Evolutionary conservation across 2,329 filamentous ascomycete species (phyloP).

Genomic region (Stagonosporopsis vannaccii): DNA sequence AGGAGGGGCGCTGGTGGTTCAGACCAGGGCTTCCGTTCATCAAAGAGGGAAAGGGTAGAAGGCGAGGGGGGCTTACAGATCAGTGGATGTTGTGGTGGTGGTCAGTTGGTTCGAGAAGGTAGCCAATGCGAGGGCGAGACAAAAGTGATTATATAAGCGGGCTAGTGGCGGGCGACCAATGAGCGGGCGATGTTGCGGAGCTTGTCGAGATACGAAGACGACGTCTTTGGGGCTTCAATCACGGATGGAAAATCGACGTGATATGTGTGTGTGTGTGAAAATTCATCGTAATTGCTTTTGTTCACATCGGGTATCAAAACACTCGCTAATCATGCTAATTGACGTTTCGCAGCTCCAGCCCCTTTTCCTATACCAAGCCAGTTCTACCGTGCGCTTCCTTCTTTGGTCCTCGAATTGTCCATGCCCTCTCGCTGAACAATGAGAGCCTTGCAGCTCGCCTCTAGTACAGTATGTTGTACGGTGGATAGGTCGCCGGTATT

Average conservation of each 20-base stretch:
- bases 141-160: not conserved
- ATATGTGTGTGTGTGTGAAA: not conserved
- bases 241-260: too few species aligned
- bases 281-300: not conserved
- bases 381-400: too few species aligned
- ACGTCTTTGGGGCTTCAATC: too few species aligned
- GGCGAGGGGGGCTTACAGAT: not conserved
- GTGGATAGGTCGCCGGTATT: too few species aligned
- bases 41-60: not conserved
- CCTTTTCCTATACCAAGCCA: too few species aligned
- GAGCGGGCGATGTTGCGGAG: not conserved
- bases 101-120: not conserved
- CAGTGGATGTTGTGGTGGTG: not conserved
- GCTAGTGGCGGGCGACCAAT: not conserved
- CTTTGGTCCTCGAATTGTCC: too few species aligned
- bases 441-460: too few species aligned
- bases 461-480: too few species aligned
- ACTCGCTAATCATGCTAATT: not conserved
- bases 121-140: not conserved
- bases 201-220: too few species aligned
- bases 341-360: not conserved
- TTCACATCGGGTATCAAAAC: constrained; percentile 13
- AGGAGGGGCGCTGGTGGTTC: constrained; percentile 15
- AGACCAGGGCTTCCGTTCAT: constrained; percentile 21
- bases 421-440: too few species aligned